Base-by-base conservation (phyloP, 495 filamentous ascomycete genomes). In the Penicillium steckii region DNA sequence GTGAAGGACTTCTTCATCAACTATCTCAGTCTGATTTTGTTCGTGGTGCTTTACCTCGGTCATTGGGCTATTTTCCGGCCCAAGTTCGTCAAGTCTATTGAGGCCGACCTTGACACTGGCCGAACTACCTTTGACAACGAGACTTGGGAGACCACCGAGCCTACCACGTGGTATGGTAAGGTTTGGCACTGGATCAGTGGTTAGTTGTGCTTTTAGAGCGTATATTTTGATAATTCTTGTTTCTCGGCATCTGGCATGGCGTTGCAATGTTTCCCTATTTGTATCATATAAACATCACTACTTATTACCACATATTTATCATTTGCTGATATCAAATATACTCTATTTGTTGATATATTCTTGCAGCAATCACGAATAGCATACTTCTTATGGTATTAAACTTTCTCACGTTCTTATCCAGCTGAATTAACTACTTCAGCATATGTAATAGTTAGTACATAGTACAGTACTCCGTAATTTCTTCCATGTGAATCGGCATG, bases 1-100 rank as follows among this genome's bases (percentile, higher is more conserved):
- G 74, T 77, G 8, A 67, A 71, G 60, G 65, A 71, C 18, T 87
- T 87, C 55, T 85, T 87, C 48, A 78, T 80, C 10, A 73, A 77
- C 7, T 87, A 87, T 50, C 70, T 85, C 45, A 83, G 79, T 52
- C 56, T 87, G 33, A 84, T 86, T 37, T 55, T 87, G 19, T 87
- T 84, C 25, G 65, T 77, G 27, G 74, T 81, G 17, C 62, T 87
- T 13, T 85, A 80, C 48, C 18, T 75, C 0, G 82, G 80, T 8
- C 82, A 85, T 66, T 86, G 86, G 69, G 44, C 80, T 12, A 56
- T 77, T 38, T 74, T 55, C 51, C 66, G 73, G 25, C 64, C 72
- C 0, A 48, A 62, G 9, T 74, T 79, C 59, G 72, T 79, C 47
- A 62, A 60, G 35, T 55, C 69, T 0, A 53, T 69, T 17, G 74